Percentiles rank a stretch among this genome's conserved stretches.
Conservation (phyloP, 2,329 filamentous ascomycete species). For the Talaromyces sp. region DNA sequence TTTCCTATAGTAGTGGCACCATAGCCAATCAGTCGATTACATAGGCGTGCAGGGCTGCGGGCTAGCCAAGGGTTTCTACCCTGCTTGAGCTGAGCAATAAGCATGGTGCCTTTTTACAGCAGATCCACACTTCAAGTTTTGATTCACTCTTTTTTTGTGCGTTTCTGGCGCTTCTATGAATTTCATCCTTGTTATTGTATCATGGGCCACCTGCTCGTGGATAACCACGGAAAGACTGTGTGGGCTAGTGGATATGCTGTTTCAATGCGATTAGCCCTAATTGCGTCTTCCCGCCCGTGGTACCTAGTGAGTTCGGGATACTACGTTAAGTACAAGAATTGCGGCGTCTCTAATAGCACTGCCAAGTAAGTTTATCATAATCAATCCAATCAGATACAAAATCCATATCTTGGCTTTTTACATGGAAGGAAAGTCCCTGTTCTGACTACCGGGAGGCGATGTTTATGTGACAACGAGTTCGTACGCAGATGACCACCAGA, state of each 20-base stretch:
- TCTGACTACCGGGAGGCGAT: neutral
- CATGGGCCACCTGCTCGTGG: neutral
- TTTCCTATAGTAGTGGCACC: neutral
- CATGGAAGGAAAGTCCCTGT: neutral
- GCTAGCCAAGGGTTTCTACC: too few relatives aligned
- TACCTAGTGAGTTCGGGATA: neutral
- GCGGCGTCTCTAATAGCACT: neutral
- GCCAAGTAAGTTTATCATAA: neutral
- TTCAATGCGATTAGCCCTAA: neutral
- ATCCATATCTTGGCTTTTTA: neutral
- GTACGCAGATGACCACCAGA: neutral
- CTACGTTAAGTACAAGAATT: slow-evolving; percentile 2
- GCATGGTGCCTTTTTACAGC: neutral
- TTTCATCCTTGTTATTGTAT: neutral
- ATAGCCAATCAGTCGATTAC: neutral
- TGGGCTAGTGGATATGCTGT: neutral
- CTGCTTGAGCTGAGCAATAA: neutral
- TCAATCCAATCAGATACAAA: neutral
- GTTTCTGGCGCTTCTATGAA: neutral
- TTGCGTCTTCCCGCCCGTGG: neutral
- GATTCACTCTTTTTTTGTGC: neutral
- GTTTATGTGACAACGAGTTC: neutral
- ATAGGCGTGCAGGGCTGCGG: neutral
- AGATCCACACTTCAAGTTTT: neutral
- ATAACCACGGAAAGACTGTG: neutral